Conservation (phyloP, 352 stramenopile species). For the Globisporangium yorkense region DNA sequence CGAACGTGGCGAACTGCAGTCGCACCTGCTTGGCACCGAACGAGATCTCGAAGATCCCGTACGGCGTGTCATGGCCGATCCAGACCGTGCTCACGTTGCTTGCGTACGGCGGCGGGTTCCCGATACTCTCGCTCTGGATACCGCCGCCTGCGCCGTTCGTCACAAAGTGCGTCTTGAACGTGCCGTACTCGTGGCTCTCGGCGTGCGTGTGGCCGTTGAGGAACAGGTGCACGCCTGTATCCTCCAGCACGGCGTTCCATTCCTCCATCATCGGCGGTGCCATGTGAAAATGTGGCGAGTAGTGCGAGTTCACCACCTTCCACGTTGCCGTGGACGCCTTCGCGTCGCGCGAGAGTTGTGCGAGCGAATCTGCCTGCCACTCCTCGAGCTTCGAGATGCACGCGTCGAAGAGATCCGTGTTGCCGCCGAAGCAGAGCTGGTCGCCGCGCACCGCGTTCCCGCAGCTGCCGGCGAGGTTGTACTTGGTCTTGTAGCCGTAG, state of each 20-base stretch:
- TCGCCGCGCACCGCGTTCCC: slow-evolving; percentile 42
- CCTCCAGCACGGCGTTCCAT: slow-evolving; percentile 47
- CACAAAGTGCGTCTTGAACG: slow-evolving; percentile 71
- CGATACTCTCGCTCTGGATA: slow-evolving; percentile 72
- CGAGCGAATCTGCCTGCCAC: slow-evolving; percentile 57
- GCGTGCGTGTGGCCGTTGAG: slow-evolving; percentile 76
- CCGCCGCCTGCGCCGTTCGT: slow-evolving; percentile 66
- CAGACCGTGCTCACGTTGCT: slow-evolving; percentile 42
- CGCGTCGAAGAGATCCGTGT: slow-evolving; percentile 49
- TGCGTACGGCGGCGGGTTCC: slow-evolving; percentile 36
- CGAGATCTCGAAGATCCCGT: slow-evolving; percentile 70
- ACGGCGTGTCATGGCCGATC: slow-evolving; percentile 47
- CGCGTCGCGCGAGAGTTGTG: slow-evolving; percentile 44
- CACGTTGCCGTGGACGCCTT: slow-evolving; percentile 49
- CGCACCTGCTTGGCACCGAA: slow-evolving; percentile 51
- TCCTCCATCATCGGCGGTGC: slow-evolving; percentile 55
- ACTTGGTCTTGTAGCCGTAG: slow-evolving; percentile 65
- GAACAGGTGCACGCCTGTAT: slow-evolving; percentile 44
- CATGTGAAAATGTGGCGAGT: slow-evolving; percentile 75
- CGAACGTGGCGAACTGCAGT: slow-evolving; percentile 65
- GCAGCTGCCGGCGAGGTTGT: slow-evolving; percentile 31
- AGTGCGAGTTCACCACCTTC: slow-evolving; percentile 77
- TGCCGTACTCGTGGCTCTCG: slow-evolving; percentile 60
- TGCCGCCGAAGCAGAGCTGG: slow-evolving; percentile 38
- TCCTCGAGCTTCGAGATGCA: slow-evolving; percentile 49